Percentiles rank a stretch among this genome's conserved stretches.
Evolutionary conservation across 2,329 filamentous ascomycete genomes (phyloP).

Genomic region (Huntiella omanensis): DNA sequence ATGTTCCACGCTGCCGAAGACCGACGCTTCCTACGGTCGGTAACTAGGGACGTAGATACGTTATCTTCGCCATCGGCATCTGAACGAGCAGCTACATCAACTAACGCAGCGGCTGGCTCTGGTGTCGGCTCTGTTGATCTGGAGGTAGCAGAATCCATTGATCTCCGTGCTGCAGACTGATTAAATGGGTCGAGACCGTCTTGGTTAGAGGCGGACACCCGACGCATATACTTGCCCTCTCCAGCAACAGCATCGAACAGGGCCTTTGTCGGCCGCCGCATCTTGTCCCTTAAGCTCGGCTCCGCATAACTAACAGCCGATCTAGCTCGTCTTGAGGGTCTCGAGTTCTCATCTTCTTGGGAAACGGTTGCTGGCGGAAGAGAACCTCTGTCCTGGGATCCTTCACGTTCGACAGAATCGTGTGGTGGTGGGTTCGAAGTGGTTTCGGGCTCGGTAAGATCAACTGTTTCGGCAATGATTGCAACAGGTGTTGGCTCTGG

Average conservation of each 20-base stretch:
- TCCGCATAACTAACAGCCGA: slow-evolving; percentile 62
- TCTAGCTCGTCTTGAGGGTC: slow-evolving; percentile 48
- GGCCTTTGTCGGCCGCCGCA: slow-evolving; percentile 63
- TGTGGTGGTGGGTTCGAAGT: slow-evolving; percentile 29
- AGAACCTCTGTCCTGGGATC: slow-evolving; percentile 28
- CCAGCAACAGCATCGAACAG: slow-evolving; percentile 54
- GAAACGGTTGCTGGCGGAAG: slow-evolving; percentile 41
- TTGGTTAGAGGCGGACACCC: slow-evolving; percentile 15
- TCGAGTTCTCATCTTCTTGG: slow-evolving; percentile 34
- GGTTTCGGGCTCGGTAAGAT: slow-evolving; percentile 19
- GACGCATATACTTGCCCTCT: slow-evolving; percentile 34
- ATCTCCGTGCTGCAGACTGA: not conserved
- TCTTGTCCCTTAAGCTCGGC: slow-evolving; percentile 64
- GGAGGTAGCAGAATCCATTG: not conserved
- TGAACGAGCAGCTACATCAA: not conserved
- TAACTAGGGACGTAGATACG: slow-evolving; percentile 19
- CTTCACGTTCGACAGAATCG: slow-evolving; percentile 16
- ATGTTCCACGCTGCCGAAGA: slow-evolving; percentile 16
- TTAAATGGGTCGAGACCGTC: slow-evolving; percentile 11
- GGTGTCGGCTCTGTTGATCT: not conserved
- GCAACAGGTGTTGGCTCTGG: slow-evolving; percentile 8
- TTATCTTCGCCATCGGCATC: slow-evolving; percentile 5
- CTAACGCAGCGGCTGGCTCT: not conserved
- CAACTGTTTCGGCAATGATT: slow-evolving; percentile 13
- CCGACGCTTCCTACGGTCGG: slow-evolving; percentile 23